phyloP scores from a whole-genome alignment of 148 eudicot species.

The Rhododendron simsii region DNA sequence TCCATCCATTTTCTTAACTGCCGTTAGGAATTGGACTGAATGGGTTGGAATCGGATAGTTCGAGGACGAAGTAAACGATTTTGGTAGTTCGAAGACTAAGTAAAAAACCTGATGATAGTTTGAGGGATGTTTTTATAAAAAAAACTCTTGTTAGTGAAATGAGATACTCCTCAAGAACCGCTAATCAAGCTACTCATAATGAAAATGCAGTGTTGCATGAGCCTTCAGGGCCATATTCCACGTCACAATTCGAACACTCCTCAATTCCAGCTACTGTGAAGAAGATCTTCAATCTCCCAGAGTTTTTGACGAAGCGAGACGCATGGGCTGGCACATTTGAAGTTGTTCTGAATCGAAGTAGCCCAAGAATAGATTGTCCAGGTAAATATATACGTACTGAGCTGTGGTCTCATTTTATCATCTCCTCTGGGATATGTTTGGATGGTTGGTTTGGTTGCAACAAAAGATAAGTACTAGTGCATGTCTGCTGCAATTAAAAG shows the following conservation, averaged over 20 bases:
- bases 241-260: conserved; percentile 74
- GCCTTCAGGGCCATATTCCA: conserved; percentile 60
- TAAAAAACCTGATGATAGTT: no score
- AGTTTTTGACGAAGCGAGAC: conserved; percentile 65
- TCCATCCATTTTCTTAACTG: no score
- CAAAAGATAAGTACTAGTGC: not conserved
- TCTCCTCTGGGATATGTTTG: not conserved
- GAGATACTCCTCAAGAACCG: not conserved
- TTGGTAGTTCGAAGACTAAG: no score
- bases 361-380: conserved; percentile 80
- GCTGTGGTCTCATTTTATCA: not conserved
- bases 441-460: not conserved
- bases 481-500: not conserved
- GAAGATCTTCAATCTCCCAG: conserved; percentile 68
- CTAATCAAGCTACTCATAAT: not conserved
- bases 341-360: conserved; percentile 33
- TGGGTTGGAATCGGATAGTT: no score
- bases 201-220: conserved; percentile 62
- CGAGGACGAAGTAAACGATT: no score
- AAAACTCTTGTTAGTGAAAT: not conserved
- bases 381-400: conserved; percentile 26
- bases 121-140: no score
- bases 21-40: no score
- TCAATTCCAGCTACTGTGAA: conserved; percentile 77
- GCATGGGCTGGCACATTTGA: conserved; percentile 88